Evolutionary conservation across 768 basidiomycete genomes (phyloP).

Genomic region (Pholiota molesta): DNA sequence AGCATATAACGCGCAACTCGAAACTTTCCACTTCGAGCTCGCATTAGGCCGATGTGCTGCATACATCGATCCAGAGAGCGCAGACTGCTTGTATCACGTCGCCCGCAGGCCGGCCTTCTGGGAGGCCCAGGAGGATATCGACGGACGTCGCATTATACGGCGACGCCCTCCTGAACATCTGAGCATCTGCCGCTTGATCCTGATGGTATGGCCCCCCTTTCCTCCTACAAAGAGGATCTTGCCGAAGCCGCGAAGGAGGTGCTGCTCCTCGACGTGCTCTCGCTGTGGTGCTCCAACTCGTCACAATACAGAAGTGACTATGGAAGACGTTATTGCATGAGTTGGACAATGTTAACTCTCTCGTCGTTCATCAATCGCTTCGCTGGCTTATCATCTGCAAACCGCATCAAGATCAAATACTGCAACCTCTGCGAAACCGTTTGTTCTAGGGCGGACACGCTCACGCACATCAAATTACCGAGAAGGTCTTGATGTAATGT

Average conservation of each 20-base stretch:
- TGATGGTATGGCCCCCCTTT: constrained; percentile 67
- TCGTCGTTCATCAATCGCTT: constrained; percentile 70
- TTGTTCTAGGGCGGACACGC: constrained; percentile 60
- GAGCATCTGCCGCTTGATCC: constrained; percentile 55
- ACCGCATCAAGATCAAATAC: constrained; percentile 75
- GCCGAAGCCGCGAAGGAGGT: constrained; percentile 70
- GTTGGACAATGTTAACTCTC: constrained; percentile 58
- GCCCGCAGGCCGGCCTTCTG: constrained; percentile 64
- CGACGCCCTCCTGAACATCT: constrained; percentile 73
- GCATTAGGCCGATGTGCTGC: constrained; percentile 73
- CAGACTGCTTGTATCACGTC: constrained; percentile 38
- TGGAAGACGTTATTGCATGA: constrained; percentile 65
- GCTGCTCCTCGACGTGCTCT: constrained; percentile 67
- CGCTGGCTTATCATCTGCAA: constrained; percentile 47
- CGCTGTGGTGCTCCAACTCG: constrained; percentile 67
- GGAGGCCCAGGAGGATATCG: constrained; percentile 70
- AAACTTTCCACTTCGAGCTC: constrained; percentile 58
- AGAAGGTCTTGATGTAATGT: constrained; percentile 78
- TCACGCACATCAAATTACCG: constrained; percentile 69
- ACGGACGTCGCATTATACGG: constrained; percentile 69
- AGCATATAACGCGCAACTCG: constrained; percentile 53
- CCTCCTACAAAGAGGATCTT: constrained; percentile 57
- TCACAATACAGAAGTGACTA: constrained; percentile 63
- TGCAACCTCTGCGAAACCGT: constrained; percentile 73
- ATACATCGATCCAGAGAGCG: constrained; percentile 50